These are phyloP conservation scores for Talaromyces sp. DNA, from an alignment of 2,329 filamentous ascomycete genomes.

Conservation along the genomic window DNA sequence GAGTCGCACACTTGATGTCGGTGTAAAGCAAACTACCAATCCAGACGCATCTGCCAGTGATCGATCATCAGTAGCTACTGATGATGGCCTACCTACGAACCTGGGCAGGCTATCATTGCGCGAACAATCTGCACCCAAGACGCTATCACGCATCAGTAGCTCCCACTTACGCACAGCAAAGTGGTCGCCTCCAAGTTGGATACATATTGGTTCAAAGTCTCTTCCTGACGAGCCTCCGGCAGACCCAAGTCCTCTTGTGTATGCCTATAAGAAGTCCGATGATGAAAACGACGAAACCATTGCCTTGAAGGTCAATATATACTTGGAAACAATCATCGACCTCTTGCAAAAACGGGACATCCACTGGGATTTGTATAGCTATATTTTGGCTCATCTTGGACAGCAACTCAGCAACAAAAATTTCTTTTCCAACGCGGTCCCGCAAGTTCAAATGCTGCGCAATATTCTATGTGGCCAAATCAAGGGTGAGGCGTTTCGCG, in stretches of 20 bases:
- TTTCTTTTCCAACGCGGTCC: constrained; percentile 68
- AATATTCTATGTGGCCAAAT: constrained; percentile 78
- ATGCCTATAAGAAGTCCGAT: constrained; percentile 37
- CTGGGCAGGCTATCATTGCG: constrained; percentile 27
- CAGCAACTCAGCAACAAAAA: constrained; percentile 87
- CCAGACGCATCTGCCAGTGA: constrained; percentile 38
- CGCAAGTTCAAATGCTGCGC: constrained; percentile 71
- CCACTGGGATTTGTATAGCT: constrained; percentile 92
- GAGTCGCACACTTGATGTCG: constrained; percentile 56
- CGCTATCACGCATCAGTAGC: constrained; percentile 27
- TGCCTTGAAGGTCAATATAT: constrained; percentile 56
- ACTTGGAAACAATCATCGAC: constrained; percentile 72
- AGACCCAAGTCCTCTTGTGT: constrained; percentile 46
- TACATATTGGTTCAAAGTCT: constrained; percentile 49
- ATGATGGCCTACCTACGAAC: constrained; percentile 26
- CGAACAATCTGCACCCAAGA: constrained; percentile 25
- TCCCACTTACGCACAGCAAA: constrained; percentile 28
- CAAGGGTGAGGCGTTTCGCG: constrained; percentile 68
- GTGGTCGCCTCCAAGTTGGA: constrained; percentile 48
- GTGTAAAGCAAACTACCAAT: constrained; percentile 37
- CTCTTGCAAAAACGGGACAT: constrained; percentile 64
- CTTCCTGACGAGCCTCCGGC: constrained; percentile 50
- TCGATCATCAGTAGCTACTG: constrained; percentile 26
- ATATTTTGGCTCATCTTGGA: constrained; percentile 77
- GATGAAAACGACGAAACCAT: constrained; percentile 34